Percentiles rank a stretch among this genome's conserved stretches.
phyloP scores from a whole-genome alignment of 225 moss, liverwort and hornwort genomes.

The Marchantia polymorpha region DNA sequence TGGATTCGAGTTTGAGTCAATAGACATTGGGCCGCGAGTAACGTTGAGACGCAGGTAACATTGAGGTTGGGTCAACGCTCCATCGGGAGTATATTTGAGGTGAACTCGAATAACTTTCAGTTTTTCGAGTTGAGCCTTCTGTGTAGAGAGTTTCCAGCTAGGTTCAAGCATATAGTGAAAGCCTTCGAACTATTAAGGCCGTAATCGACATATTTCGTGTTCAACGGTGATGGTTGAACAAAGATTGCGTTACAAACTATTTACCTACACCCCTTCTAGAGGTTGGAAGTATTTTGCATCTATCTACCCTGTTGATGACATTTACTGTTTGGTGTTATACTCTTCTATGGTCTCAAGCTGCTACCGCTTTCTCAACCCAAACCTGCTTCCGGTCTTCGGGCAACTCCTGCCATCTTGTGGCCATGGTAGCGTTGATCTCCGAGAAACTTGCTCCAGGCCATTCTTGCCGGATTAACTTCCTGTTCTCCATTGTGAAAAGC shows the following conservation, averaged over 20 bases:
- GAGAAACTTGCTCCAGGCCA: conserved; percentile 30
- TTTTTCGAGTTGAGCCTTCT: no score
- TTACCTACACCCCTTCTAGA: neutral
- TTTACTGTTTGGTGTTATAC: conserved; percentile 12
- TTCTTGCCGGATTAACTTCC: conserved; percentile 31
- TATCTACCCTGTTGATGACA: neutral
- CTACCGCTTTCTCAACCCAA: conserved; percentile 34
- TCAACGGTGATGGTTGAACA: conserved; percentile 3
- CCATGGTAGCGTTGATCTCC: conserved; percentile 34
- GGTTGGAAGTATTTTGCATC: neutral
- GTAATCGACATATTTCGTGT: neutral
- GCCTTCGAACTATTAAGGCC: neutral
- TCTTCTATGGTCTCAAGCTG: conserved; percentile 31
- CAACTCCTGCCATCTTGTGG: conserved; percentile 42
- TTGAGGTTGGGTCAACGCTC: no score
- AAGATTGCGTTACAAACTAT: neutral
- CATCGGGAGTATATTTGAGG: no score
- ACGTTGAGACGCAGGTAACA: no score
- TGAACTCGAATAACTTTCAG: no score
- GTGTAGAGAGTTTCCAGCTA: no score
- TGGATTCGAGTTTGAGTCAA: no score
- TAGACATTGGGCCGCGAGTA: no score
- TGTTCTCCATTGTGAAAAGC: conserved; percentile 50
- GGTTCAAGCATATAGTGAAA: no score
- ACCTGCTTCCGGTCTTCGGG: conserved; percentile 33